Percentiles rank a stretch among this genome's conserved stretches.
These are phyloP conservation scores for Tuber umbilicatum DNA, from an alignment of 495 filamentous ascomycete genomes.

Conservation along the genomic window DNA sequence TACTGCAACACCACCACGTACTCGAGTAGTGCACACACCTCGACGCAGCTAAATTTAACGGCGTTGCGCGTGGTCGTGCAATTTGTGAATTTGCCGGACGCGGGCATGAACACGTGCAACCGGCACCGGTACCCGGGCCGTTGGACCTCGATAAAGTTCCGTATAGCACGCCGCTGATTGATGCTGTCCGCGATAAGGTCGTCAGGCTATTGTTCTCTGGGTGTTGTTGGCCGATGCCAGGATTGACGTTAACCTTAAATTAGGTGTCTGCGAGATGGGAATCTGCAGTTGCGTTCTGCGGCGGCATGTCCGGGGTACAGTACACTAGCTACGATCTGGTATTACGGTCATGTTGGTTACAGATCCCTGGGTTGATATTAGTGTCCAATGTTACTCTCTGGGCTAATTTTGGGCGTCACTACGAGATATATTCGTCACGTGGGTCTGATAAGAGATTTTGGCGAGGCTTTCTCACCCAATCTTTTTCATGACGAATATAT, in stretches of 20 bases:
- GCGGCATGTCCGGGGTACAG: not conserved
- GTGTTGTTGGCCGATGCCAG: not conserved
- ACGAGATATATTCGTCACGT: too few species aligned
- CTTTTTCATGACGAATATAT: too few species aligned
- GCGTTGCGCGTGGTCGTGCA: not conserved
- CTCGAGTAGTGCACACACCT: not conserved
- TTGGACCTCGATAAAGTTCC: not conserved
- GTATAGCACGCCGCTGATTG: not conserved
- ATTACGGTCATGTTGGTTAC: not conserved
- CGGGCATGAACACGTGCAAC: not conserved
- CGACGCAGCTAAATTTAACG: not conserved
- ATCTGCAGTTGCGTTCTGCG: conserved; percentile 26
- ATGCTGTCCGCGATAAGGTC: not conserved
- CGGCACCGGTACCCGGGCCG: too few species aligned
- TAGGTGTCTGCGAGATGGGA: not conserved
- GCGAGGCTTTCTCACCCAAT: too few species aligned
- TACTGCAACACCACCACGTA: not conserved
- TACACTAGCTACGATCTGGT: too few species aligned
- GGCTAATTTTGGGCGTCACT: not conserved
- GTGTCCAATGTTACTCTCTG: too few species aligned
- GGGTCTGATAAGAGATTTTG: too few species aligned
- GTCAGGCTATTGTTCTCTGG: not conserved
- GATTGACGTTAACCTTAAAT: not conserved
- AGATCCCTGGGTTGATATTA: conserved; percentile 6
- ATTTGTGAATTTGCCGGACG: not conserved